Percentiles rank a stretch among this genome's conserved stretches.
Evolutionary conservation across 2,329 filamentous ascomycete species (phyloP).

Genomic region (Paecilomyces fulvus): DNA sequence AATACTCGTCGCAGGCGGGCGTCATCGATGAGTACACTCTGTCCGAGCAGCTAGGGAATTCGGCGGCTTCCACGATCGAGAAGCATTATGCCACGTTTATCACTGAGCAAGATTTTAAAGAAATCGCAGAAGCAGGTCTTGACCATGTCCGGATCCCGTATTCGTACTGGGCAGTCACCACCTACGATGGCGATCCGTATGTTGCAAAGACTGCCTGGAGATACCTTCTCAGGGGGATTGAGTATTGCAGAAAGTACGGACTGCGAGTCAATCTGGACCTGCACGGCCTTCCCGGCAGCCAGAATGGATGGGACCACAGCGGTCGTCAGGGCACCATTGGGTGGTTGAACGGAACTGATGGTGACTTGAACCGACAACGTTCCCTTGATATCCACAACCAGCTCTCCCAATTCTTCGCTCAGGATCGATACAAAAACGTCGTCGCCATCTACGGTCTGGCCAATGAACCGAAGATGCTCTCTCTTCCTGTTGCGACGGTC

Average conservation of each 20-base stretch:
- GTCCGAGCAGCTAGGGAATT: slow-evolving; percentile 58
- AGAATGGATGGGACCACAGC: slow-evolving; percentile 98
- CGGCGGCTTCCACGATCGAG: slow-evolving; percentile 64
- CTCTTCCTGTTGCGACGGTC: slow-evolving; percentile 56
- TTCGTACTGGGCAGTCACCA: slow-evolving; percentile 87
- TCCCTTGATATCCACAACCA: slow-evolving; percentile 81
- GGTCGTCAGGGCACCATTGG: slow-evolving; percentile 70
- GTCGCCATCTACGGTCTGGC: slow-evolving; percentile 87
- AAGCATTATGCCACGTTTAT: slow-evolving; percentile 87
- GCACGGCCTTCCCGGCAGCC: slow-evolving; percentile 83
- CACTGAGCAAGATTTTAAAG: slow-evolving; percentile 70
- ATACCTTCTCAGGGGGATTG: slow-evolving; percentile 84
- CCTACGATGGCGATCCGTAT: slow-evolving; percentile 80
- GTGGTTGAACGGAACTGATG: slow-evolving; percentile 89
- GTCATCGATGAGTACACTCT: slow-evolving; percentile 88
- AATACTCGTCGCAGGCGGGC: slow-evolving; percentile 50
- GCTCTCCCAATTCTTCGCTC: slow-evolving; percentile 84
- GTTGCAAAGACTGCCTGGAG: slow-evolving; percentile 81
- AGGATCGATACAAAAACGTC: slow-evolving; percentile 85
- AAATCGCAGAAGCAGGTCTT: slow-evolving; percentile 78
- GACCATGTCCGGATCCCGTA: slow-evolving; percentile 96
- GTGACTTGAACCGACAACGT: slow-evolving; percentile 66
- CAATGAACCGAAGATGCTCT: slow-evolving; percentile 88
- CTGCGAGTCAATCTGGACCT: slow-evolving; percentile 87
- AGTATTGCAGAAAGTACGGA: slow-evolving; percentile 88